phyloP scores from a whole-genome alignment of 1,139 yeast genomes.

The Protomyces inundatus region DNA sequence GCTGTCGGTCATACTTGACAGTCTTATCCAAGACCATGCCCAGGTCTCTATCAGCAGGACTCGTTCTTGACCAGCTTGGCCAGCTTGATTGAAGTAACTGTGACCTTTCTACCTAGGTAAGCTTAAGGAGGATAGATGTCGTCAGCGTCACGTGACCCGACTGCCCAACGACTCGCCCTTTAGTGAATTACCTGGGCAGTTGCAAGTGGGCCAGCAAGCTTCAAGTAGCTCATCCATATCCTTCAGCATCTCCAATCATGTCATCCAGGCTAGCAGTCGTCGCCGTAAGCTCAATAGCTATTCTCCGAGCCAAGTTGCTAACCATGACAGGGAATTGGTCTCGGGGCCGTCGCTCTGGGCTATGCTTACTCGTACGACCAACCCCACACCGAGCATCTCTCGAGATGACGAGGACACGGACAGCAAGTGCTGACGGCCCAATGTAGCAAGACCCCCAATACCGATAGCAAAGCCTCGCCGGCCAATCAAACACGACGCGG shows the following conservation, averaged over 20 bases:
- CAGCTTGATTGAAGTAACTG: too few relatives aligned
- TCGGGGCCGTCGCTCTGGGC: background rate
- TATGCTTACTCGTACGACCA: background rate
- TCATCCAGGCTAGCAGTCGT: background rate
- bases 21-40: conserved; percentile 8
- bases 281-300: background rate
- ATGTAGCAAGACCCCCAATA: conserved; percentile 12
- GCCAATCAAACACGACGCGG: conserved; percentile 15
- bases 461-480: conserved; percentile 14
- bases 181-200: too few relatives aligned
- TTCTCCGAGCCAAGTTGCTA: background rate
- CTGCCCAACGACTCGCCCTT: too few relatives aligned
- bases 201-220: too few relatives aligned
- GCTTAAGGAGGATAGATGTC: too few relatives aligned
- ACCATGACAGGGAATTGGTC: background rate
- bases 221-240: too few relatives aligned
- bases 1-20: conserved; percentile 72
- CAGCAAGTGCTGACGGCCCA: background rate
- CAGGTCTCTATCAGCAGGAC: too few relatives aligned
- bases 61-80: too few relatives aligned
- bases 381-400: background rate
- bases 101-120: too few relatives aligned
- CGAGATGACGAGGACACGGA: too few relatives aligned
- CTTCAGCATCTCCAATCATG: background rate
- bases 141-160: too few relatives aligned